These are phyloP conservation scores for Prunus yedoensis DNA, from an alignment of 331 rosid genomes.

Conservation along the genomic window DNA sequence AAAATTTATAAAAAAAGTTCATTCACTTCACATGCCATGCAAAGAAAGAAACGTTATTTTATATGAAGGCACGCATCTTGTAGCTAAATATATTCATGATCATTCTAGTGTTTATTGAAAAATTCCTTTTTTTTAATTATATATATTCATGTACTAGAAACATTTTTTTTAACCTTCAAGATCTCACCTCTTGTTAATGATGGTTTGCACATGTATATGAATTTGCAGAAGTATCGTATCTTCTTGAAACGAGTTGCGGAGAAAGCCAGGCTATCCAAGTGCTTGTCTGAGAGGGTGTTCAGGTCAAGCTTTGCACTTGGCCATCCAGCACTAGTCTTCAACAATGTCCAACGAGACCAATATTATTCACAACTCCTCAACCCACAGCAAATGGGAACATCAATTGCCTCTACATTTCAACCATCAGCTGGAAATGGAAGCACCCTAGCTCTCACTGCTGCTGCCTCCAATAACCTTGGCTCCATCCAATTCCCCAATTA, in stretches of 20 bases:
- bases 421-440: not conserved
- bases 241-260: conserved; percentile 51
- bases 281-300: conserved; percentile 30
- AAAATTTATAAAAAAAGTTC: too few species aligned
- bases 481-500: not conserved
- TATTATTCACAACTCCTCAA: not conserved
- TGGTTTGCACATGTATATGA: not conserved
- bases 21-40: too few species aligned
- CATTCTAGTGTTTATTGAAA: too few species aligned
- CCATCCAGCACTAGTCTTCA: conserved; percentile 16
- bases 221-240: conserved; percentile 61
- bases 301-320: conserved; percentile 52
- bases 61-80: too few species aligned
- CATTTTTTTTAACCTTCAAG: not conserved
- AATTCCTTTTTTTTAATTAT: too few species aligned
- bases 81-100: too few species aligned
- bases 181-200: not conserved
- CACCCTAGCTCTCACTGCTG: not conserved
- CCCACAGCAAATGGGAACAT: not conserved
- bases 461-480: conserved; percentile 2
- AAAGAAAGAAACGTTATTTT: too few species aligned
- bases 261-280: conserved; percentile 19
- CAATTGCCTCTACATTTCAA: not conserved
- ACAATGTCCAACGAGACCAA: conserved; percentile 15
- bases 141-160: not conserved